phyloP scores from a whole-genome alignment of 306 rosid species.

The Pueraria montana region DNA sequence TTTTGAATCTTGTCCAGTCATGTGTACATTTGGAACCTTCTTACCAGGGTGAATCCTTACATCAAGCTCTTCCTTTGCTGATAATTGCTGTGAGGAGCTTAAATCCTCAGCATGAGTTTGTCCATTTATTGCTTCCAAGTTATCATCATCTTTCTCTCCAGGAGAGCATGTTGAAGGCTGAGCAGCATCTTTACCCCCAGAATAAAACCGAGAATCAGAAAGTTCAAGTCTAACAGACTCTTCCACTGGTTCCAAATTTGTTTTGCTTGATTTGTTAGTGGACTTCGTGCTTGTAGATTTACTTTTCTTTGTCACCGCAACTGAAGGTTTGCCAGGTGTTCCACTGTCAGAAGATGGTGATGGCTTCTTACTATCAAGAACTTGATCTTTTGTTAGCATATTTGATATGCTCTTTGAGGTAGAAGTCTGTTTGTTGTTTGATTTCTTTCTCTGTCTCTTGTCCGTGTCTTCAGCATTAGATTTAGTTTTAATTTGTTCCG shows the following conservation, averaged over 20 bases:
- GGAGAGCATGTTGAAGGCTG: conserved; percentile 9
- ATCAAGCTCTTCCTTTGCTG: conserved; percentile 42
- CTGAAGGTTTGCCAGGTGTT: conserved; percentile 31
- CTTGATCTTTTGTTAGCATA: conserved; percentile 53
- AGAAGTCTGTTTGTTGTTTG: conserved; percentile 60
- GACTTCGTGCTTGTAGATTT: conserved; percentile 38
- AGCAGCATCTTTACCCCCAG: conserved; percentile 21
- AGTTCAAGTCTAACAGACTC: conserved; percentile 39
- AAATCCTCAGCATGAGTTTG: conserved; percentile 37
- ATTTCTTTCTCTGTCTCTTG: conserved; percentile 55
- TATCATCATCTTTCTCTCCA: conserved; percentile 38
- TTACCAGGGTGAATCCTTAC: conserved; percentile 48
- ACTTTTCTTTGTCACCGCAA: conserved; percentile 34
- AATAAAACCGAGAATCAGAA: conserved; percentile 37
- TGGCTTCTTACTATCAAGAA: conserved; percentile 42
- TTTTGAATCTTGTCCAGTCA: conserved; percentile 45
- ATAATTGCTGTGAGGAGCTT: conserved; percentile 40
- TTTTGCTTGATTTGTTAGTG: conserved; percentile 41
- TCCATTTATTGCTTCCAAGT: conserved; percentile 28
- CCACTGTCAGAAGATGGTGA: conserved; percentile 38
- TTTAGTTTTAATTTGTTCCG: conserved; percentile 51
- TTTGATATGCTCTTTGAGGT: conserved; percentile 46
- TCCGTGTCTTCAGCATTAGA: conserved; percentile 48
- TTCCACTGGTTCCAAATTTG: conserved; percentile 18
- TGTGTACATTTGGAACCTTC: conserved; percentile 52